phyloP scores from a whole-genome alignment of 176 grass and related monocot genomes.

The Zea luxurians region DNA sequence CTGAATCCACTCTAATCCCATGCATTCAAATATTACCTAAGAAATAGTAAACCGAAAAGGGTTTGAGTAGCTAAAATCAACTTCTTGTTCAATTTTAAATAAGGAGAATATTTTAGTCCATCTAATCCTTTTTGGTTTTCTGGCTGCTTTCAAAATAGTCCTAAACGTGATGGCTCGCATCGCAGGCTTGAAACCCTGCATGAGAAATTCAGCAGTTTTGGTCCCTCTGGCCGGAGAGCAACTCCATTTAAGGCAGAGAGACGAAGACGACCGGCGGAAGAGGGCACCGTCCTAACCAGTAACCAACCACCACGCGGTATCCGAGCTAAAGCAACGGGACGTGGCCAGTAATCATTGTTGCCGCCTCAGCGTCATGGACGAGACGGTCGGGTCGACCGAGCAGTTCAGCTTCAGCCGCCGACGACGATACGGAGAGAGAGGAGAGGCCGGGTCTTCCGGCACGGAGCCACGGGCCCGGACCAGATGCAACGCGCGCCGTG shows the following conservation, averaged over 20 bases:
- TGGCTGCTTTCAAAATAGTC: no score
- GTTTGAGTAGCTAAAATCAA: no score
- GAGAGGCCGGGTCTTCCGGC: neutral
- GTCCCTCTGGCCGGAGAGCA: neutral
- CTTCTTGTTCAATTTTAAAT: no score
- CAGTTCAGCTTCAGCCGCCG: neutral
- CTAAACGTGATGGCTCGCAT: no score
- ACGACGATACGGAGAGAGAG: neutral
- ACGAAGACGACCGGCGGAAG: constrained; percentile 8
- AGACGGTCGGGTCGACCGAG: neutral
- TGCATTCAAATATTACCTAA: no score
- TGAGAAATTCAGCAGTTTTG: neutral
- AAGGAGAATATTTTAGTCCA: no score
- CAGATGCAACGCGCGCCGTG: neutral
- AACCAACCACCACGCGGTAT: neutral
- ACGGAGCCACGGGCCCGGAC: neutral
- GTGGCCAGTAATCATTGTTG: neutral
- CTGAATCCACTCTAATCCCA: no score
- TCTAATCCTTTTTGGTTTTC: no score
- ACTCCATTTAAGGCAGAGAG: neutral
- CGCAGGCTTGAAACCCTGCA: neutral
- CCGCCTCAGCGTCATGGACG: neutral
- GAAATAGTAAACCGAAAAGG: no score
- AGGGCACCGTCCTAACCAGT: constrained; percentile 10
- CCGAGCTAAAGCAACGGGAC: neutral